Evolutionary conservation across 768 basidiomycete species (phyloP), one percentile per base, ranked within the genome.

Genomic region (Amanita polypyramis): DNA sequence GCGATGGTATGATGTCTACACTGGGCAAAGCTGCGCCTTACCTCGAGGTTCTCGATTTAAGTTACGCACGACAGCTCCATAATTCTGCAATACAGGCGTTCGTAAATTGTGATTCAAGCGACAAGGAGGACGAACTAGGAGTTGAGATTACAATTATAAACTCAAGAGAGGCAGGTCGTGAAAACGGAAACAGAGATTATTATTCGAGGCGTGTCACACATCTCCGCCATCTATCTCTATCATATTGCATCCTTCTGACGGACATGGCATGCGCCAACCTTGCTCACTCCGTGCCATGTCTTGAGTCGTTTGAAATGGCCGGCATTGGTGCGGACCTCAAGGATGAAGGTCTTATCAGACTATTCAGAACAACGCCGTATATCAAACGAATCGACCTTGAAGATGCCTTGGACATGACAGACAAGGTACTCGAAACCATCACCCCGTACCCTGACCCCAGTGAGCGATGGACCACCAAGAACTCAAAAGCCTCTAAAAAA

Each of bases 371-470:
- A 11, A 82, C 81, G 2, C 85, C 85, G 1, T 61, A 70, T 51
- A 79, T 96, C 40, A 73, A 80, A 47, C 77, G 77, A 38, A 65
- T 95, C 34, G 93, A 96, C 60, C 67, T 96, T n/a, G 93, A 95
- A 58, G 86, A 90, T 54, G 88, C 88, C 5, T 62, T 64, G 10
- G 75, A 80, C 14, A 76, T 93, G 45, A 83, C 77, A 1, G 90
- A 95, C 60, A 65, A 70, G 2, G 73, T 92, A n/a, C 61, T 95
- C 20, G 66, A 68, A 15, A 68, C 70, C 0, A 67, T 96, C 29
- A 86, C 85, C 1, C 84, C 81, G 4, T 20, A 14, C 14, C n/a
- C 34, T 14, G 25, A 32, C 12, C 21, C 47, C 9, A 14, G 37
- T 20, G 38, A 19, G 30, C 29, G 17, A 34, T 17, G 19, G 21